Percentiles rank a stretch among this genome's conserved stretches.
phyloP scores from a whole-genome alignment of 371 early-diverging fungal species.

The Saksenaea oblongispora region DNA sequence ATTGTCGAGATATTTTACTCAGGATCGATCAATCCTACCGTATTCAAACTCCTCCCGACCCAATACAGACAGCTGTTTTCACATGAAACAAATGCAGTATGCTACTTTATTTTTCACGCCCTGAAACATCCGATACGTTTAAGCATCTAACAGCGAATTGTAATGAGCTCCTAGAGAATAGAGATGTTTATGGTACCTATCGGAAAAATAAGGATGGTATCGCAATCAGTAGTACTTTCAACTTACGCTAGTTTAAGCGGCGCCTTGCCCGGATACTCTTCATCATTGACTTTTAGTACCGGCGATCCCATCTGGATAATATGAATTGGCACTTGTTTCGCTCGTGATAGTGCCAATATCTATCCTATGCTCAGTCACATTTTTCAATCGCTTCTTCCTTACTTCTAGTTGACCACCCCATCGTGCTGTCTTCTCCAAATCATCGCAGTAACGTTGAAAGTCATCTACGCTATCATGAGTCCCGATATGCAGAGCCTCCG shows the following conservation, averaged over 20 bases:
- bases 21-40: no score
- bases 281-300: constrained; percentile 74
- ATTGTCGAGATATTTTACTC: constrained; percentile 5
- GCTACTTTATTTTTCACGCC: neutral
- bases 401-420: constrained; percentile 98
- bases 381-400: constrained; percentile 9
- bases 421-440: constrained; percentile 76
- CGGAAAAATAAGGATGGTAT: neutral
- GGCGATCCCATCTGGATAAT: constrained; percentile 80
- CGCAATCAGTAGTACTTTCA: neutral
- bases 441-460: constrained; percentile 76
- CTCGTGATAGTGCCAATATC: constrained; percentile 77
- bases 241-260: constrained; percentile 82
- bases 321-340: constrained; percentile 71
- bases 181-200: constrained; percentile 84
- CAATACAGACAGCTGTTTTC: neutral
- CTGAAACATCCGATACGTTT: neutral
- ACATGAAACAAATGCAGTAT: constrained; percentile 8
- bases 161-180: constrained; percentile 96
- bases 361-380: constrained; percentile 22
- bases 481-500: neutral
- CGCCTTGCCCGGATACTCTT: constrained; percentile 56
- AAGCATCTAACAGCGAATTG: constrained; percentile 62
- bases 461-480: constrained; percentile 48
- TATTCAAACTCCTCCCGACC: no score